Base-by-base conservation (phyloP, 345 rosid species). In the Clarkia xantiana region DNA sequence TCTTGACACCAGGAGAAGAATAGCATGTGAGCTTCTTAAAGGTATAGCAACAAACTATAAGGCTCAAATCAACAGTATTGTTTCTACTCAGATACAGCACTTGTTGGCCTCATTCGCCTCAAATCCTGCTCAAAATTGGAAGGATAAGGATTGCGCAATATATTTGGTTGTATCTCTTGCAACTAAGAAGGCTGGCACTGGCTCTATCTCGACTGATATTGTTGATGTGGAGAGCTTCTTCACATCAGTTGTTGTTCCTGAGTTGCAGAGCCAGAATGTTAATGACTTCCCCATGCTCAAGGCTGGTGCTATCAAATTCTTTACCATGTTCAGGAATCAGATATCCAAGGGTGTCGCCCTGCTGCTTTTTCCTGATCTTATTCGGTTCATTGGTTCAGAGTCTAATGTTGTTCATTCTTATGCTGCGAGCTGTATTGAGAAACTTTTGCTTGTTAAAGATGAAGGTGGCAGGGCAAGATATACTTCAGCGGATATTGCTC, bases 391-490 rank as follows among this genome's bases (percentile, higher is more conserved):
- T 45, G 69, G 58, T 44, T 81, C 95, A 22, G 88, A 82, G 70
- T 82, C 94, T 11, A 80, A 80, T 53, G 99, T 87, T 44, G 99
- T 93, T 59, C 99, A 93, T 69, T 93, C 99, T 57, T 87, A 93
- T 57, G 94, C 99, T 63, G 95, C 99, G 15, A 84, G 76, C 57
- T 93, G 96, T 61, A 76, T 87, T 63, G 99, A 93, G 64, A 91
- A 87, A 66, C 85, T 93, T 17, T 69, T 93, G 81, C 63, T 82
- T 55, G 95, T 93, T 39, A 93, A 76, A 86, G 95, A 87, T n/a
- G 94, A 86, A 49, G 79, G 77, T n/a, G 85, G 84, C 42, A 77
- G 47, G 52, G 69, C 72, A 12, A 76, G 84, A 64, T 87, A 82
- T 58, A 68, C 62, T 44, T 66, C 82, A 7, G 68, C 67, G 47